These are phyloP conservation scores for Trichoderma koningii DNA, from an alignment of 2,329 filamentous ascomycete genomes.

Conservation along the genomic window DNA sequence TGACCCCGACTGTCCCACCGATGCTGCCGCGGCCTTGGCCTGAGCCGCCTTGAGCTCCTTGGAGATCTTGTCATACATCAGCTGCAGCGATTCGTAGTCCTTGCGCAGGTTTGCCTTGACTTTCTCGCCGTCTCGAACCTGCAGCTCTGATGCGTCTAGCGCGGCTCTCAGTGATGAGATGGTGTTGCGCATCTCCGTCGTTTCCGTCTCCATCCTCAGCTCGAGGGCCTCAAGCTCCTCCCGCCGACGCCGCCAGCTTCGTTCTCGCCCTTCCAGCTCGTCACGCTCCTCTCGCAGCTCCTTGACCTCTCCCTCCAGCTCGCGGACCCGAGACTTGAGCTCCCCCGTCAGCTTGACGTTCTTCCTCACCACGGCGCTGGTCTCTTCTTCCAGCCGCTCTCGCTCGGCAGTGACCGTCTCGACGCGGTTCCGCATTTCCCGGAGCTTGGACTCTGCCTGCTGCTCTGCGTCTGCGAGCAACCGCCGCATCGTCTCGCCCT, in stretches of 20 bases:
- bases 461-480: conserved; percentile 85
- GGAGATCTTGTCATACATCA: conserved; percentile 75
- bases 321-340: conserved; percentile 73
- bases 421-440: conserved; percentile 86
- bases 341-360: conserved; percentile 85
- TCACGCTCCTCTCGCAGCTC: conserved; percentile 73
- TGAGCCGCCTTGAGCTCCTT: conserved; percentile 63
- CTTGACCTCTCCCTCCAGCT: conserved; percentile 77
- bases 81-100: conserved; percentile 75
- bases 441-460: conserved; percentile 75
- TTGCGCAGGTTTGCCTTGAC: conserved; percentile 75
- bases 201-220: conserved; percentile 70
- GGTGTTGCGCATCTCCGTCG: conserved; percentile 72
- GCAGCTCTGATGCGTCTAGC: conserved; percentile 83
- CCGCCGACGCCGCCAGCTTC: conserved; percentile 71
- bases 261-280: conserved; percentile 72
- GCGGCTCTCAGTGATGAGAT: conserved; percentile 77
- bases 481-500: conserved; percentile 92
- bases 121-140: conserved; percentile 79
- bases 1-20: conserved; percentile 34
- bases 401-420: conserved; percentile 92
- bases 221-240: conserved; percentile 75
- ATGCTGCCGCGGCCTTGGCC: conserved; percentile 43
- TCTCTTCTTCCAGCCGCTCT: conserved; percentile 89
- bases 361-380: conserved; percentile 72